Conservation (phyloP, 1,284 basidiomycete species). For the Ceratobasidium papillatum region DNA sequence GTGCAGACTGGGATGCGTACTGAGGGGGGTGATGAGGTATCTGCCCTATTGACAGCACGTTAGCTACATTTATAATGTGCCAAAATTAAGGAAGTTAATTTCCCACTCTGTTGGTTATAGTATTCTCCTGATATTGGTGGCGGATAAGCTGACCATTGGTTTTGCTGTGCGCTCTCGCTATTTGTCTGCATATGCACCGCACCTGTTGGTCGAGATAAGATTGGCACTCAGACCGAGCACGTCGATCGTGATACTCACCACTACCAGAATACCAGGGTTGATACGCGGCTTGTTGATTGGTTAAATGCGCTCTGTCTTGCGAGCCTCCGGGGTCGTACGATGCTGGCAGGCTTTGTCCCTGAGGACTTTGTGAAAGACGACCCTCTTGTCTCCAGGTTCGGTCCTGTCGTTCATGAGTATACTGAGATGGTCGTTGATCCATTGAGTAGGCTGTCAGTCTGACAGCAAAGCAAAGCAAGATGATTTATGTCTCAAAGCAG, state of each 20-base stretch:
- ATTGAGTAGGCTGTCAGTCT: not conserved
- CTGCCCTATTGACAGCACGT: not conserved
- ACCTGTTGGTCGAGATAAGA: not conserved
- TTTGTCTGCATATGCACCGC: not conserved
- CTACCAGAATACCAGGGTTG: slow-evolving; percentile 15
- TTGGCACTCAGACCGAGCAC: not conserved
- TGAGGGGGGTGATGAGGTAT: slow-evolving; percentile 4
- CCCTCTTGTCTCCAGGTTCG: not conserved
- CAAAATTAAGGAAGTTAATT: slow-evolving; percentile 35
- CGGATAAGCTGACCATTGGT: slow-evolving; percentile 2
- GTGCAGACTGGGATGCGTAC: not conserved
- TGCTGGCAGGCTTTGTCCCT: not conserved
- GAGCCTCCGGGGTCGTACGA: not conserved
- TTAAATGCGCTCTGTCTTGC: not conserved
- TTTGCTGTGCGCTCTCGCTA: not conserved
- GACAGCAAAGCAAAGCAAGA: slow-evolving; percentile 10
- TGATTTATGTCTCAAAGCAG: slow-evolving; percentile 10
- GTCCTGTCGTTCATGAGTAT: not conserved
- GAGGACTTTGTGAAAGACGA: not conserved
- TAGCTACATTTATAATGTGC: slow-evolving; percentile 19
- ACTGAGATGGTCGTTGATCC: not conserved
- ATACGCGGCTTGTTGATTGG: not conserved
- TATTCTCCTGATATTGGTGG: not conserved
- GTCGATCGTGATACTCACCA: not conserved
- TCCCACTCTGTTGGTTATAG: slow-evolving; percentile 31